Base-by-base conservation (phyloP, 257 asterid species). In the Capsicum rhomboideum region DNA sequence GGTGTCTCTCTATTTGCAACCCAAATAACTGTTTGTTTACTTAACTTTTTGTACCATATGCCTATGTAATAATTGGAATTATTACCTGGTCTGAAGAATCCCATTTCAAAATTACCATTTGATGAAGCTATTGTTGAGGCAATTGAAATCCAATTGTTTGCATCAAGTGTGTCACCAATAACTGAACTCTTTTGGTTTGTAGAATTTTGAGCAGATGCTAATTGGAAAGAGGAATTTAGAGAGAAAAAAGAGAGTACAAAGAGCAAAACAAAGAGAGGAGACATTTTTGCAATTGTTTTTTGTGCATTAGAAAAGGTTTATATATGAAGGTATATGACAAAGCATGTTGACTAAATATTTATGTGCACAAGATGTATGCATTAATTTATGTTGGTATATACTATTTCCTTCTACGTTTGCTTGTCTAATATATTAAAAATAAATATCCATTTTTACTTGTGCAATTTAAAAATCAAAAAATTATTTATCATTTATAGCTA, bases 81-180 rank as follows among this genome's bases (percentile, higher is more conserved):
- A 21, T 80, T 56, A 55, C 83, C 83, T 44, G 72, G 83, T 20
- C 17, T 58, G 74, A 80, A 80, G 83, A 80, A 80, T 11, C 83
- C 83, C 74, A 80, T 7, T 59, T 80, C 83, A 56, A 80, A 80
- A 34, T 23, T 80, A 2, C 83, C 72, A 80, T 31, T 29, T 58
- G 68, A 13, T 1, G 83, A 80, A 63, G 37, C 83, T 34, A 80
- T 14, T 55, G 74, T 80, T 12, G 71, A 58, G n/a, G 74, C 83
- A 55, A 80, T 58, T 8, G 83, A 12, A 55, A 80, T 58, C 72
- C 55, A 42, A 37, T 80, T 80, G 53, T 37, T 63, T 58, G 56
- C 56, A 74, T 53, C 80, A 23, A 74, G 44, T 74, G 80, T 74
- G 40, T 74, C 10, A 21, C 80, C 80, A 44, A 74, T 74, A 0